A percentile compares a stretch with the other conserved stretches of the same genome.
phyloP scores from a whole-genome alignment of 2,329 filamentous ascomycete species.

The Ilyonectria mors-panacis region DNA sequence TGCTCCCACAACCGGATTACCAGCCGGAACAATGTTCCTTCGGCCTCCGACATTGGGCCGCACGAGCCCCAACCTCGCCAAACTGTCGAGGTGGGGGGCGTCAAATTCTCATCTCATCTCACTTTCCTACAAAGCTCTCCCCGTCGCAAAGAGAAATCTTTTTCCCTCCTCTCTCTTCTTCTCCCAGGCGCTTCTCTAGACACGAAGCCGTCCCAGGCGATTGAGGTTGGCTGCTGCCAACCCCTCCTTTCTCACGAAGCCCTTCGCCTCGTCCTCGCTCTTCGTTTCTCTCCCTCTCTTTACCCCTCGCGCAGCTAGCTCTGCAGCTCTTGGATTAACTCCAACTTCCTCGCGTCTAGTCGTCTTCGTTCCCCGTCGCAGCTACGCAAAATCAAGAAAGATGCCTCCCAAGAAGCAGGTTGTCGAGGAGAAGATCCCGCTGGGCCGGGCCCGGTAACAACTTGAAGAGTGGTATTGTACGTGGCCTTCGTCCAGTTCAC shows the following conservation, averaged over 20 bases:
- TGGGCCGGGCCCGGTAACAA: slow-evolving; percentile 98
- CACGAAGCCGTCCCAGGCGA: slow-evolving; percentile 48
- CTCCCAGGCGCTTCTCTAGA: slow-evolving; percentile 43
- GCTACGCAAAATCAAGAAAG: slow-evolving; percentile 75
- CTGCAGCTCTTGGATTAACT: slow-evolving; percentile 71
- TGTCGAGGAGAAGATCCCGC: slow-evolving; percentile 94
- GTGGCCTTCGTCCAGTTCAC: slow-evolving; percentile 48
- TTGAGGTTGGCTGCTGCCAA: slow-evolving; percentile 61
- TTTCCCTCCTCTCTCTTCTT: slow-evolving; percentile 34
- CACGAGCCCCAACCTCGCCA: slow-evolving; percentile 46
- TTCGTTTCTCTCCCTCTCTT: slow-evolving; percentile 69
- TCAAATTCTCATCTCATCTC: slow-evolving; percentile 52
- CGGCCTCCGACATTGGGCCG: slow-evolving; percentile 32
- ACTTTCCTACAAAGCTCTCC: slow-evolving; percentile 40
- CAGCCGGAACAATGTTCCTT: slow-evolving; percentile 36
- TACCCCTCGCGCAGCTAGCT: slow-evolving; percentile 75
- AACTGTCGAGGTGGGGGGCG: slow-evolving; percentile 44
- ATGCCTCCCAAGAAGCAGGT: slow-evolving; percentile 97
- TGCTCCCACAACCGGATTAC: slow-evolving; percentile 31
- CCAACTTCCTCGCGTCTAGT: slow-evolving; percentile 68
- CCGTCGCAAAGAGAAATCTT: slow-evolving; percentile 43
- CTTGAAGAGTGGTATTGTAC: slow-evolving; percentile 98
- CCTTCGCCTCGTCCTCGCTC: slow-evolving; percentile 53
- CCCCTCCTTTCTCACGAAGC: slow-evolving; percentile 60
- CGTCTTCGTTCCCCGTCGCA: slow-evolving; percentile 65